phyloP scores from a whole-genome alignment of 1,284 basidiomycete species.

The Malassezia equina region DNA sequence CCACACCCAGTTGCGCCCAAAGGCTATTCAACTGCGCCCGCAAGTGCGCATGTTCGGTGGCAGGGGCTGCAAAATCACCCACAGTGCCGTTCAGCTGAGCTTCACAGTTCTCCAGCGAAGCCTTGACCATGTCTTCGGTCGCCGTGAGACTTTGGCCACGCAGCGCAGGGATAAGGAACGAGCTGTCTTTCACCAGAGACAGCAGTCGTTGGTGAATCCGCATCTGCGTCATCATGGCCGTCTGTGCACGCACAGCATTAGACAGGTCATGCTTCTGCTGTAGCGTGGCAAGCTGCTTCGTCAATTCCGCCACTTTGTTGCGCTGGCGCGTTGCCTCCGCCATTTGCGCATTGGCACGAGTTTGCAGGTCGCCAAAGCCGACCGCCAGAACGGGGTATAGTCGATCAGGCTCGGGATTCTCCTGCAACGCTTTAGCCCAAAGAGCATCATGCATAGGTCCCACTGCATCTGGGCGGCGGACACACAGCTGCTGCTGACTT shows the following conservation, averaged over 20 bases:
- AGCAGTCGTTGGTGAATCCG: constrained; percentile 38
- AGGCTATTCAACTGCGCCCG: constrained; percentile 43
- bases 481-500: constrained; percentile 28
- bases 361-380: constrained; percentile 40
- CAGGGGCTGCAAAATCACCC: neutral
- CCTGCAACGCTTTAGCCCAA: constrained; percentile 34
- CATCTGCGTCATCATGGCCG: constrained; percentile 28
- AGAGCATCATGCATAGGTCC: constrained; percentile 41
- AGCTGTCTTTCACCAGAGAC: constrained; percentile 22
- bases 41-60: constrained; percentile 17
- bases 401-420: constrained; percentile 39
- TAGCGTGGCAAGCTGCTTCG: constrained; percentile 22
- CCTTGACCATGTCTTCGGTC: constrained; percentile 32
- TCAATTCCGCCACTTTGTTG: constrained; percentile 19
- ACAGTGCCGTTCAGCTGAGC: constrained; percentile 29
- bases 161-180: constrained; percentile 33
- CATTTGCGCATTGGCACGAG: constrained; percentile 30
- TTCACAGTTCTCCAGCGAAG: constrained; percentile 34
- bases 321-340: constrained; percentile 31
- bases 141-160: constrained; percentile 30
- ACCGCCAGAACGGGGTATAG: constrained; percentile 43
- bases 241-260: constrained; percentile 30
- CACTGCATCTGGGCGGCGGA: constrained; percentile 33
- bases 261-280: constrained; percentile 33
- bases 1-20: constrained; percentile 40